Conservation (phyloP, 306 rosid species). For the Quercus gilva region DNA sequence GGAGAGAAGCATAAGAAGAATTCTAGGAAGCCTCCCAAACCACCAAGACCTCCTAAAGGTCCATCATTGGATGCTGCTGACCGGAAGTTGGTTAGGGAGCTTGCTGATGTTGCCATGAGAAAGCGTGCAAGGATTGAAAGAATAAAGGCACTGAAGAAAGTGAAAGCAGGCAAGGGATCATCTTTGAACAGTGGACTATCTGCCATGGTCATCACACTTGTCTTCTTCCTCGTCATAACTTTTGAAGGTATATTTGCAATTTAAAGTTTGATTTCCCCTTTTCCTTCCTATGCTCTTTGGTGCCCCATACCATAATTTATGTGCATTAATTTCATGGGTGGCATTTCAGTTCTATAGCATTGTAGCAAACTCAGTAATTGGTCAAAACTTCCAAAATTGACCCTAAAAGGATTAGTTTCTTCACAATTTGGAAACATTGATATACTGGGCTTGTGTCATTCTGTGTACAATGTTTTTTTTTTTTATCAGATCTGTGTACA, state of each 20-base stretch:
- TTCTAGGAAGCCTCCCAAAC: conserved; percentile 56
- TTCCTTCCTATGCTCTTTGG: background rate
- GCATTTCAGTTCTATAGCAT: background rate
- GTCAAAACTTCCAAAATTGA: background rate
- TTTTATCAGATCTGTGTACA: background rate
- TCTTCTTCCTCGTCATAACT: conserved; percentile 52
- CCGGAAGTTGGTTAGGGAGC: conserved; percentile 56
- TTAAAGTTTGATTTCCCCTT: conserved; percentile 5
- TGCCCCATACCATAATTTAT: background rate
- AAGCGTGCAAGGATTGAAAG: conserved; percentile 64
- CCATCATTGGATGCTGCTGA: conserved; percentile 70
- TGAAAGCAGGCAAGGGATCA: conserved; percentile 45
- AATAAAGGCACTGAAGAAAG: conserved; percentile 51
- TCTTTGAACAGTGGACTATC: conserved; percentile 46
- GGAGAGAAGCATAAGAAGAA: conserved; percentile 30
- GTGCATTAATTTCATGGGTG: background rate
- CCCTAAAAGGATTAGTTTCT: background rate
- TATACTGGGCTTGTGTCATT: background rate
- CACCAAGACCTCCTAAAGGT: conserved; percentile 74
- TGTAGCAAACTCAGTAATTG: background rate
- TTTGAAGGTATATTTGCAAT: conserved; percentile 49
- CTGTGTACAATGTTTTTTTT: background rate
- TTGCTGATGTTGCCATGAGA: conserved; percentile 55
- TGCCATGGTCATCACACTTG: conserved; percentile 56
- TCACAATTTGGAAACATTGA: background rate